These are phyloP conservation scores for Colletotrichum cordylinicola DNA, from an alignment of 2,329 filamentous ascomycete species.

Conservation along the genomic window DNA sequence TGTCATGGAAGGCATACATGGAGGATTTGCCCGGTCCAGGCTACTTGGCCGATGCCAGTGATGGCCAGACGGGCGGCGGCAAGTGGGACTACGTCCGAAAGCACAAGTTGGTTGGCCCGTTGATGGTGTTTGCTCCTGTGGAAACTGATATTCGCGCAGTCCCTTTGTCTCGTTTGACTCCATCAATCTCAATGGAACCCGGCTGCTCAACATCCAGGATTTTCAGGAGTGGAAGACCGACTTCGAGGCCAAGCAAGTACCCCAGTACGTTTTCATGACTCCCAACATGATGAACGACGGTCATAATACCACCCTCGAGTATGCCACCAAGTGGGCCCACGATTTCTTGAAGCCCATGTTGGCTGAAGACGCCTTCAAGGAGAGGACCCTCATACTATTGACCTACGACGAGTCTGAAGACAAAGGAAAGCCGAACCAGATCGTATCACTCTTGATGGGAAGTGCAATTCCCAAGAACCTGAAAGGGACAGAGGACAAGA, in stretches of 20 bases:
- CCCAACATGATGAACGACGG: constrained; percentile 72
- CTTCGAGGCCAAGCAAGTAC: constrained; percentile 58
- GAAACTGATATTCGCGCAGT: constrained; percentile 30
- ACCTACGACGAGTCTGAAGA: constrained; percentile 65
- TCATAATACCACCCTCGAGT: constrained; percentile 61
- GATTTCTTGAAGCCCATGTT: constrained; percentile 60
- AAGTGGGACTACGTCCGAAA: constrained; percentile 31
- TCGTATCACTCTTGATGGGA: constrained; percentile 60
- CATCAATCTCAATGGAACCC: constrained; percentile 41
- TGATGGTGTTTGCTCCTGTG: neutral
- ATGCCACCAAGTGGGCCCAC: constrained; percentile 56
- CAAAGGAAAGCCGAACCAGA: constrained; percentile 56
- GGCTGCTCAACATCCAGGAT: constrained; percentile 66
- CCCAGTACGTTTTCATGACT: constrained; percentile 70
- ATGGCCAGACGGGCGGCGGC: constrained; percentile 32
- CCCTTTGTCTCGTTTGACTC: constrained; percentile 49
- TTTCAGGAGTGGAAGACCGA: constrained; percentile 67
- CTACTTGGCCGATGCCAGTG: constrained; percentile 49
- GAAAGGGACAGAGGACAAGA: constrained; percentile 56
- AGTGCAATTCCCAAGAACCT: constrained; percentile 53
- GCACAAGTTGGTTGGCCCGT: constrained; percentile 21
- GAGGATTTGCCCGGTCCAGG: constrained; percentile 38
- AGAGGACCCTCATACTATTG: constrained; percentile 58
- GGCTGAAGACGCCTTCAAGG: constrained; percentile 54
- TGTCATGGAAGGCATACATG: constrained; percentile 40